phyloP scores from a whole-genome alignment of 2,329 filamentous ascomycete genomes.

The Paradendryphiella salina region DNA sequence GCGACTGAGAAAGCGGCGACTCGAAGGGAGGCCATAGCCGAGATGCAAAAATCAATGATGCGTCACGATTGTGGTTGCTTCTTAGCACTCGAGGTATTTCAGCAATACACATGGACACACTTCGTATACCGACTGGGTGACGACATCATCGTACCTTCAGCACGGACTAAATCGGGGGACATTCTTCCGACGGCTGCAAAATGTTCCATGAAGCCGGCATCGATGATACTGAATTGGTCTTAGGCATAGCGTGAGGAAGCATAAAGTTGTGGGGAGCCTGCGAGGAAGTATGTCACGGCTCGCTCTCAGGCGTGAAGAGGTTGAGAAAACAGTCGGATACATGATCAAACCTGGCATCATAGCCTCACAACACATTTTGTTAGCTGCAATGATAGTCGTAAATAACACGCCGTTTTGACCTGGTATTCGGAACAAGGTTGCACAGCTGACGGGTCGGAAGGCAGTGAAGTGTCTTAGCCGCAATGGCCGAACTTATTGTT shows the following conservation, averaged over 20 bases:
- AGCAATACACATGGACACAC: not conserved
- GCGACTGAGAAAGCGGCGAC: constrained; percentile 1
- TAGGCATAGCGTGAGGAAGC: not conserved
- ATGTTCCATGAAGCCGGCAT: constrained; percentile 3
- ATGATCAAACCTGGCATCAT: not conserved
- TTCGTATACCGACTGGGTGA: not conserved
- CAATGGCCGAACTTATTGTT: not conserved
- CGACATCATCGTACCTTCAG: not conserved
- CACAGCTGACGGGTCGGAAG: not conserved
- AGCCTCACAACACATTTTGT: not conserved
- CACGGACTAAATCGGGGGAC: not conserved
- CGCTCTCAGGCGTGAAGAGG: constrained; percentile 1
- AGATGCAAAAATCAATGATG: not conserved
- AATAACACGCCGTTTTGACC: not conserved
- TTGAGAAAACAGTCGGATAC: not conserved
- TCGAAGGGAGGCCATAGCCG: constrained; percentile 1
- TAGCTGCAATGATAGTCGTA: too few relatives aligned
- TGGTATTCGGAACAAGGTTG: not conserved
- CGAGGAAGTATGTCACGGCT: constrained; percentile 4
- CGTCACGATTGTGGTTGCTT: not conserved
- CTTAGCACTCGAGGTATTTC: not conserved
- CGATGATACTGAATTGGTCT: not conserved
- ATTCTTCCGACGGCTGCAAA: constrained; percentile 7
- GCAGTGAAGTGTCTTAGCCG: not conserved
- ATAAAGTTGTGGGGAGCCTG: constrained; percentile 4